A percentile compares a stretch with the other conserved stretches of the same genome.
phyloP scores from a whole-genome alignment of 2,329 filamentous ascomycete genomes.

The Herpotrichia juniperi region DNA sequence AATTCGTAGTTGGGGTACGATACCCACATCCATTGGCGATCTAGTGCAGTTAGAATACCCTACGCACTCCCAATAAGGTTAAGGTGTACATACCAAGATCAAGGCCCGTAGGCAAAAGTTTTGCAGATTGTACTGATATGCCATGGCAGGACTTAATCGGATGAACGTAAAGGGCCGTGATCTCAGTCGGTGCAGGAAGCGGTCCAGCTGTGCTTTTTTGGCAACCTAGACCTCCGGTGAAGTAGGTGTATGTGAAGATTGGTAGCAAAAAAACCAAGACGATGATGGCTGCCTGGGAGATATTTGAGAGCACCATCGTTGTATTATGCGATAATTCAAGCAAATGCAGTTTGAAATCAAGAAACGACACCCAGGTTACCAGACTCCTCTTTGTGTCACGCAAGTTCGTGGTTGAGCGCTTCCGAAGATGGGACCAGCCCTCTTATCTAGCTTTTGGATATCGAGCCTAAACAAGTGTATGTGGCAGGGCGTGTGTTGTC shows the following conservation, averaged over 20 bases:
- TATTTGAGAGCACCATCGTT: conserved; percentile 35
- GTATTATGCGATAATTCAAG: too few relatives aligned
- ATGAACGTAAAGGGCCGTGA: conserved; percentile 62
- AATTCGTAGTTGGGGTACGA: conserved; percentile 60
- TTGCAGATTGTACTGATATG: conserved; percentile 59
- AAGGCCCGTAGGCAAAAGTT: conserved; percentile 62
- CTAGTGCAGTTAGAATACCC: conserved; percentile 30
- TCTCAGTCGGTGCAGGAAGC: conserved; percentile 47
- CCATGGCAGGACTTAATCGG: conserved; percentile 72
- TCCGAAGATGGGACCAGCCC: too few relatives aligned
- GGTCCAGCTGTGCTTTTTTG: conserved; percentile 26
- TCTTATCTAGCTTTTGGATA: too few relatives aligned
- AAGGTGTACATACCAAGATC: conserved; percentile 53
- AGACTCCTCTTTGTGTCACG: too few relatives aligned
- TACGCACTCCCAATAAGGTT: background rate
- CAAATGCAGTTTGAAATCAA: too few relatives aligned
- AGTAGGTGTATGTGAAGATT: conserved; percentile 37
- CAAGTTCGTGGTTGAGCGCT: too few relatives aligned
- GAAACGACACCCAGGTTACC: too few relatives aligned
- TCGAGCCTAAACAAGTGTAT: too few relatives aligned
- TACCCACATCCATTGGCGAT: conserved; percentile 72
- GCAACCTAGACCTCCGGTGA: conserved; percentile 16
- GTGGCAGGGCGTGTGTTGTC: too few relatives aligned
- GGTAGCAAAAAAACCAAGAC: conserved; percentile 36
- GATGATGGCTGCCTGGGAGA: conserved; percentile 29